Percentiles rank a stretch among this genome's conserved stretches.
phyloP scores from a whole-genome alignment of 495 filamentous ascomycete species.

The Daldinia childiae region DNA sequence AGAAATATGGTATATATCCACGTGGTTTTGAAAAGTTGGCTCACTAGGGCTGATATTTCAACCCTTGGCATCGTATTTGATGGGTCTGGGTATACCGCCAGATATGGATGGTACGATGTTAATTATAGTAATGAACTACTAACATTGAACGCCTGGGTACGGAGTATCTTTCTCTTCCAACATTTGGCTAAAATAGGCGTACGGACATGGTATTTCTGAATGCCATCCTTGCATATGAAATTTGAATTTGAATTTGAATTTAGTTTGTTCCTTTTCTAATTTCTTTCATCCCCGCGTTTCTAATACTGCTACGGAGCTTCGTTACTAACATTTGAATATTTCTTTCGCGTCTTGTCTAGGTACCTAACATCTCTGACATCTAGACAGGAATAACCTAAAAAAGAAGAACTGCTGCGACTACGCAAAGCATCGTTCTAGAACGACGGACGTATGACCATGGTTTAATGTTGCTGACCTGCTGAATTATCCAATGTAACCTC shows the following conservation, averaged over 20 bases:
- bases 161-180: neutral
- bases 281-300: neutral
- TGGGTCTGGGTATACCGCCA: neutral
- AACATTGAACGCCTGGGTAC: neutral
- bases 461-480: constrained; percentile 1
- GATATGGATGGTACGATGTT: constrained; percentile 4
- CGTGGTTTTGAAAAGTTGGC: neutral
- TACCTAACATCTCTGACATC: neutral
- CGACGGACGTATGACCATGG: neutral
- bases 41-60: neutral
- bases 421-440: neutral
- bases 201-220: neutral
- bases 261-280: neutral
- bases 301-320: neutral
- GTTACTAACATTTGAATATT: neutral
- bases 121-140: constrained; percentile 1
- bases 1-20: neutral
- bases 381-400: neutral
- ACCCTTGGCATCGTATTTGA: neutral
- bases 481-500: constrained; percentile 31
- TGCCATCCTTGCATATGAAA: neutral
- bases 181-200: neutral
- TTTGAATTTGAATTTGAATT: neutral
- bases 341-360: neutral
- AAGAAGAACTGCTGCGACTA: neutral